These are phyloP conservation scores for Lathyrus oleraceus DNA, from an alignment of 306 rosid species.

Conservation along the genomic window DNA sequence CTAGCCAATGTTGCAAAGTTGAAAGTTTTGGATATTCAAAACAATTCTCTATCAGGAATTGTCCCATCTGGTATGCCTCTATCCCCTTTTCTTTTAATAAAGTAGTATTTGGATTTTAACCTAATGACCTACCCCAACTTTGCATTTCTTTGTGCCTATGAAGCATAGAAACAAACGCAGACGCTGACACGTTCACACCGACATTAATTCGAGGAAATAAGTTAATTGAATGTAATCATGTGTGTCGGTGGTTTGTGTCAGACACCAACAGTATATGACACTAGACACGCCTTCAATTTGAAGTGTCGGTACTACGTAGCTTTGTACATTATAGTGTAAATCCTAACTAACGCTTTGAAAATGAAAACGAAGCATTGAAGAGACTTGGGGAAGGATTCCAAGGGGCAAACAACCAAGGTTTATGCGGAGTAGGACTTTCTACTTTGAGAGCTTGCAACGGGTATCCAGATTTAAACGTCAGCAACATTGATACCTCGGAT, in stretches of 20 bases:
- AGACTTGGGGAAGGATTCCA: slow-evolving; percentile 68
- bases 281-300: neutral
- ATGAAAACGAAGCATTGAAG: slow-evolving; percentile 57
- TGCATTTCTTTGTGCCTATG: neutral
- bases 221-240: neutral
- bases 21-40: slow-evolving; percentile 59
- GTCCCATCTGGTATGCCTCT: slow-evolving; percentile 67
- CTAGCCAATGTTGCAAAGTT: slow-evolving; percentile 48
- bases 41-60: slow-evolving; percentile 74
- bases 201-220: neutral
- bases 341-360: slow-evolving; percentile 38
- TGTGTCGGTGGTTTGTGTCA: neutral
- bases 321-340: slow-evolving; percentile 10
- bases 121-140: neutral
- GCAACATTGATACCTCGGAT: slow-evolving; percentile 36
- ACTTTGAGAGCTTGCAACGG: slow-evolving; percentile 57
- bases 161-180: neutral
- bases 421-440: slow-evolving; percentile 75
- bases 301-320: neutral
- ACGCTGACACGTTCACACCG: neutral
- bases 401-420: slow-evolving; percentile 61
- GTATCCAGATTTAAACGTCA: slow-evolving; percentile 29
- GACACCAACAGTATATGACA: neutral
- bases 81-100: neutral
- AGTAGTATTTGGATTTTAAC: neutral